Percentiles rank a stretch among this genome's conserved stretches.
phyloP scores from a whole-genome alignment of 352 stramenopile species.

The Phytophthora brassicae region DNA sequence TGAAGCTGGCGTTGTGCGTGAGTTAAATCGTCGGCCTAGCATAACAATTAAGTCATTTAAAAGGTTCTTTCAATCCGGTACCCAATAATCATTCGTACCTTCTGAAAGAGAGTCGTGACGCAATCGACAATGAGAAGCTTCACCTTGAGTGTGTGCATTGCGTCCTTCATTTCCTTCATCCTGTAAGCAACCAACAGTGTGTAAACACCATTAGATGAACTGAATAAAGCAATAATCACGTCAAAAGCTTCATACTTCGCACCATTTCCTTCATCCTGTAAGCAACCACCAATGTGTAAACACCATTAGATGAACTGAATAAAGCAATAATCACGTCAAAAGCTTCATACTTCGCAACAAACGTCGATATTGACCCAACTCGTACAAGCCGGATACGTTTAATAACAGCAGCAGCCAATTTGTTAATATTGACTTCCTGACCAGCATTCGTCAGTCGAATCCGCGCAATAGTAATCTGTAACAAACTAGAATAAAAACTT shows the following conservation, averaged over 20 bases:
- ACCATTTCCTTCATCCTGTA: slow-evolving; percentile 63
- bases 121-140: slow-evolving; percentile 81
- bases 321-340: background rate
- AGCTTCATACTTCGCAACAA: slow-evolving; percentile 42
- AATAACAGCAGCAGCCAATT: slow-evolving; percentile 32
- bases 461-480: slow-evolving; percentile 48
- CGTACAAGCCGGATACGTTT: slow-evolving; percentile 48
- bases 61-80: too few species aligned
- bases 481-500: slow-evolving; percentile 28
- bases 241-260: slow-evolving; percentile 3
- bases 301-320: background rate
- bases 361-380: slow-evolving; percentile 43
- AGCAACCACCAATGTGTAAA: background rate
- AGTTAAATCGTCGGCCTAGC: slow-evolving; percentile 40
- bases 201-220: background rate
- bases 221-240: background rate
- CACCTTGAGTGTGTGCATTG: slow-evolving; percentile 42
- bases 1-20: slow-evolving; percentile 46
- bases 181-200: slow-evolving; percentile 28
- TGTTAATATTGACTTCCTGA: slow-evolving; percentile 21
- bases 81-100: slow-evolving; percentile 31
- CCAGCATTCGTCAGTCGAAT: slow-evolving; percentile 24
- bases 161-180: slow-evolving; percentile 56
- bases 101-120: slow-evolving; percentile 57
- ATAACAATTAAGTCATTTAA: background rate